Evolutionary conservation across 2,329 filamentous ascomycete genomes (phyloP), one percentile per base, ranked within the genome.

Genomic region (Trichoderma semiorbis): DNA sequence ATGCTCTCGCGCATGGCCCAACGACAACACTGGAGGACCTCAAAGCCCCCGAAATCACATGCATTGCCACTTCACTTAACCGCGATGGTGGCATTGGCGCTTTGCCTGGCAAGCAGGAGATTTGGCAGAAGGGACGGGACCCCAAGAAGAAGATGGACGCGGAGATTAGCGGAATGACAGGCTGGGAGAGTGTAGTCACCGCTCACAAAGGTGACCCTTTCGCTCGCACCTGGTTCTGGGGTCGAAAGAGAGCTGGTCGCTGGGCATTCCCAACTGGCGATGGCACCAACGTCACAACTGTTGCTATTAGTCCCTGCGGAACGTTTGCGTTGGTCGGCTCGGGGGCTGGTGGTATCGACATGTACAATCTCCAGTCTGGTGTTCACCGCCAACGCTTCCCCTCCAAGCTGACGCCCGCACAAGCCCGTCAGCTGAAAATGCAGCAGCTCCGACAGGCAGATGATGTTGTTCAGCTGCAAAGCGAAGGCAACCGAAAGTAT

Each of bases 221-320:
- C 78, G 96, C 94, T 21, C 90, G 96, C 68, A 98, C 96, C 1
- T 99, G 96, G 96, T 98, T 98, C 82, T 98, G 96, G 95, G 96
- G 95, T 7, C 91, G 94, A 71, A 98, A 97, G 82, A 91, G 92
- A 77, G 95, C 96, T 63, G 96, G 96, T 12, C 88, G 96, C 74
- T 99, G 96, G 96, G 92, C 93, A 0, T 93, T 99, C 76, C 90
- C 93, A 75, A 98, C 95, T 0, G 89, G 92, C 53, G 96, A 99
- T 81, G 89, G 89, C 21, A 88, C 90, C n/a, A 89, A 94, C 77
- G 95, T 97, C 72, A 89, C 92, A 74, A 95, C 93, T 68, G 94
- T 99, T 24, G 89, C 94, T 12, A 92, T 99, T 73, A 97, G 93
- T 69, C 88, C 93, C 1, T 99, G 96, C 77, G 96, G 96, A 71